These are phyloP conservation scores for Camellia oleifera DNA, from an alignment of 179 eudicot genomes.

Conservation along the genomic window DNA sequence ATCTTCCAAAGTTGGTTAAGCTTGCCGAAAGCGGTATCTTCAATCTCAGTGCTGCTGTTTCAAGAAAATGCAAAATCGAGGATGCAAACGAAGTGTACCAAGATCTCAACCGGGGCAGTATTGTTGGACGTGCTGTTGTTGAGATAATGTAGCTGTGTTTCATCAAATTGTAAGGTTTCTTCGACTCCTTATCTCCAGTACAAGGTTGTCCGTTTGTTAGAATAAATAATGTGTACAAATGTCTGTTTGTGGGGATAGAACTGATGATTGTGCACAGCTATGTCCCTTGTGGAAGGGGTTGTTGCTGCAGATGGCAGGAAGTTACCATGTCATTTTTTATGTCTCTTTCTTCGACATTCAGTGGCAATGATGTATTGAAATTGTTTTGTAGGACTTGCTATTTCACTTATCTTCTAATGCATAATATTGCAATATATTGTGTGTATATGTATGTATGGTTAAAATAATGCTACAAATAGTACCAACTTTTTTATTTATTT, in stretches of 20 bases:
- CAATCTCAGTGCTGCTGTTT: conserved; percentile 75
- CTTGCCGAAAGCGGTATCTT: conserved; percentile 89
- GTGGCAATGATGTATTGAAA: neutral
- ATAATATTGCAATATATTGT: neutral
- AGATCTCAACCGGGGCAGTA: conserved; percentile 74
- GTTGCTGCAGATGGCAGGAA: neutral
- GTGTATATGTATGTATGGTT: neutral
- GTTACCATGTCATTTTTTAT: neutral
- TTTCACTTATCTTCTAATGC: neutral
- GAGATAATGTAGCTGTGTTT: conserved; percentile 49
- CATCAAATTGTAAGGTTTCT: neutral
- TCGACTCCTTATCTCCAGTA: neutral
- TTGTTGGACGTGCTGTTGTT: conserved; percentile 89
- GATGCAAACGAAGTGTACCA: conserved; percentile 70
- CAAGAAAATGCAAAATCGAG: conserved; percentile 75
- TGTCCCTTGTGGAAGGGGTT: neutral
- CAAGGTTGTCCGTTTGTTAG: neutral
- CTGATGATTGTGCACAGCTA: neutral
- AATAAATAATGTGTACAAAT: neutral
- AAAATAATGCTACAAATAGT: neutral
- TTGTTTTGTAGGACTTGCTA: neutral
- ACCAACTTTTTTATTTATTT: neutral
- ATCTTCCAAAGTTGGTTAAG: conserved; percentile 86
- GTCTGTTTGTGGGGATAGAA: neutral
- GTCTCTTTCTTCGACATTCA: neutral